phyloP scores from a whole-genome alignment of 306 rosid genomes.

The Vigna hirtella region DNA sequence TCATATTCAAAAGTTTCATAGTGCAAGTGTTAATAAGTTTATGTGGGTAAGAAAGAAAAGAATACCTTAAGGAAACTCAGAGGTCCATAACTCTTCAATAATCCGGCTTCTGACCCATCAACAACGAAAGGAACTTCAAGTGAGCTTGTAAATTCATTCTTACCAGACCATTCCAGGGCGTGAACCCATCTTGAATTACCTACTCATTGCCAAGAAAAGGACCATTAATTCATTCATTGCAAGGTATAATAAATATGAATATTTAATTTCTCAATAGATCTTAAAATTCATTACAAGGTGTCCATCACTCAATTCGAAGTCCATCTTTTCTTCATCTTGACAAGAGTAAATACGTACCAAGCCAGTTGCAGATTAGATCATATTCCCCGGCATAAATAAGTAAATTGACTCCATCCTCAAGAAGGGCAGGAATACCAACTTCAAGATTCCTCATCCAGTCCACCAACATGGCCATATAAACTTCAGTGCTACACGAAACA shows the following conservation, averaged over 20 bases:
- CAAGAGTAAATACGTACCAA: slow-evolving; percentile 58
- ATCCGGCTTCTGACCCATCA: slow-evolving; percentile 78
- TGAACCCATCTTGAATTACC: slow-evolving; percentile 98
- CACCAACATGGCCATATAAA: slow-evolving; percentile 74
- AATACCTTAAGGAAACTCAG: slow-evolving; percentile 85
- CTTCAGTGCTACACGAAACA: slow-evolving; percentile 87
- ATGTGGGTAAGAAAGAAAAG: slow-evolving; percentile 31
- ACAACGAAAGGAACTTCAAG: slow-evolving; percentile 75
- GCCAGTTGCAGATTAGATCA: slow-evolving; percentile 99
- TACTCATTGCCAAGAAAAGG: slow-evolving; percentile 41
- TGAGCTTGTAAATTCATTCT: slow-evolving; percentile 68
- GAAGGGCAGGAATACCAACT: slow-evolving; percentile 90
- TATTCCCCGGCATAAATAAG: slow-evolving; percentile 95
- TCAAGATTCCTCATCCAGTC: slow-evolving; percentile 97
- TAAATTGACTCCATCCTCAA: slow-evolving; percentile 82
- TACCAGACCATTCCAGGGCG: slow-evolving; percentile 94
- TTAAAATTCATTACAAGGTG: not conserved
- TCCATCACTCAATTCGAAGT: too few relatives aligned
- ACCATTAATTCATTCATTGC: slow-evolving; percentile 33
- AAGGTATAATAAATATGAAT: slow-evolving; percentile 33
- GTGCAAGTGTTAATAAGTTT: not conserved
- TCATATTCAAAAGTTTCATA: not conserved
- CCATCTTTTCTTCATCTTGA: too few relatives aligned
- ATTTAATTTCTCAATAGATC: slow-evolving; percentile 23
- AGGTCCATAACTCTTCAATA: slow-evolving; percentile 77